phyloP scores from a whole-genome alignment of 1,284 basidiomycete genomes.

The Fomitopsis betulina region DNA sequence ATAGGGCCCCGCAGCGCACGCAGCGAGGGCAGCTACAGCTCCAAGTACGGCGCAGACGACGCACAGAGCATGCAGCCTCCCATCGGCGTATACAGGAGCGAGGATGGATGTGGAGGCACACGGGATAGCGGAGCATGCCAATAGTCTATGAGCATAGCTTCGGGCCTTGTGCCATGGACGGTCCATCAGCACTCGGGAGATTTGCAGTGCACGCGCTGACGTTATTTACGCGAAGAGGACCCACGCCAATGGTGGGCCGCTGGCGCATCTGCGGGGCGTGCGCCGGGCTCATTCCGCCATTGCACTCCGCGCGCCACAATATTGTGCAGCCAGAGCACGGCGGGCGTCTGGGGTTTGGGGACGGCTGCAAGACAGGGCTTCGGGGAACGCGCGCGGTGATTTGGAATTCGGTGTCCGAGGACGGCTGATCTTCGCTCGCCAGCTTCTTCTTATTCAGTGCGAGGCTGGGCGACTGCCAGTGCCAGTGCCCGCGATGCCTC shows the following conservation, averaged over 20 bases:
- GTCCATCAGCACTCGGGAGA: not conserved
- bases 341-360: not conserved
- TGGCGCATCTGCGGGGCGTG: not conserved
- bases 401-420: not conserved
- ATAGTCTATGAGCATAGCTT: not conserved
- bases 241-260: not conserved
- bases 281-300: no score
- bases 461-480: not conserved
- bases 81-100: not conserved
- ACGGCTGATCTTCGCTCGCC: not conserved
- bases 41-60: no score
- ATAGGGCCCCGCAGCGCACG: not conserved
- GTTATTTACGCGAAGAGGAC: not conserved
- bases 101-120: not conserved
- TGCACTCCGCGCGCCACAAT: not conserved
- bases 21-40: not conserved
- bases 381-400: not conserved
- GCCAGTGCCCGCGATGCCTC: not conserved
- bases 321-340: no score
- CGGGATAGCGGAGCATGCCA: not conserved
- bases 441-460: not conserved
- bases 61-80: no score
- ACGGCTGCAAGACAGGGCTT: not conserved
- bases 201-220: not conserved
- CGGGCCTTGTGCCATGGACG: not conserved